phyloP scores from a whole-genome alignment of 345 rosid genomes.

The Sisymbrium altissimum region DNA sequence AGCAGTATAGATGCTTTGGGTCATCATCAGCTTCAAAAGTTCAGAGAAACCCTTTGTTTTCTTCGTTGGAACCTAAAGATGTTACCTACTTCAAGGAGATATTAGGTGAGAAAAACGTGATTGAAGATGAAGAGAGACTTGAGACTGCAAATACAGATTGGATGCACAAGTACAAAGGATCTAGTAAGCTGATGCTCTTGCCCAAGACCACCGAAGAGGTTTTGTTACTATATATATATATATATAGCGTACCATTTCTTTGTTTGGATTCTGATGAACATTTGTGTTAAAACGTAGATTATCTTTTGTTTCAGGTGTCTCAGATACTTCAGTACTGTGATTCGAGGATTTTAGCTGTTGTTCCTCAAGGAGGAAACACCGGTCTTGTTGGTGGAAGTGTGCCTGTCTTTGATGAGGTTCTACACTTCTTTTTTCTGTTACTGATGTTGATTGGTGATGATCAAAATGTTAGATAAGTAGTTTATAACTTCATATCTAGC shows the following conservation, averaged over 20 bases:
- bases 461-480: background rate
- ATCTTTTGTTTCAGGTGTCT: conserved; percentile 61
- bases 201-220: conserved; percentile 82
- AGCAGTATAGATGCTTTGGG: conserved; percentile 46
- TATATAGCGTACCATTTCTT: background rate
- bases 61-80: conserved; percentile 61
- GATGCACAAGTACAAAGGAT: conserved; percentile 83
- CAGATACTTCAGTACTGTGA: conserved; percentile 73
- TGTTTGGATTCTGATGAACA: background rate
- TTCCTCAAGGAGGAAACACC: conserved; percentile 98
- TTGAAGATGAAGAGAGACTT: conserved; percentile 76
- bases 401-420: conserved; percentile 94
- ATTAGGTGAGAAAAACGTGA: conserved; percentile 65
- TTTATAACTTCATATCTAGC: background rate
- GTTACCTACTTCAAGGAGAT: conserved; percentile 58
- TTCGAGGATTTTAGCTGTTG: conserved; percentile 80
- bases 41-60: conserved; percentile 64
- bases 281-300: background rate
- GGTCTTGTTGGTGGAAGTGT: conserved; percentile 99
- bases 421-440: background rate
- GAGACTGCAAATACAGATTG: conserved; percentile 82
- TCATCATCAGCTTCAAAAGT: conserved; percentile 38
- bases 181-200: conserved; percentile 75
- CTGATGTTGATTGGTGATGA: background rate
- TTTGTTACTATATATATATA: background rate